Evolutionary conservation across 2,329 filamentous ascomycete species (phyloP), one percentile per base, ranked within the genome.

Genomic region (Macrophomina phaseolina): DNA sequence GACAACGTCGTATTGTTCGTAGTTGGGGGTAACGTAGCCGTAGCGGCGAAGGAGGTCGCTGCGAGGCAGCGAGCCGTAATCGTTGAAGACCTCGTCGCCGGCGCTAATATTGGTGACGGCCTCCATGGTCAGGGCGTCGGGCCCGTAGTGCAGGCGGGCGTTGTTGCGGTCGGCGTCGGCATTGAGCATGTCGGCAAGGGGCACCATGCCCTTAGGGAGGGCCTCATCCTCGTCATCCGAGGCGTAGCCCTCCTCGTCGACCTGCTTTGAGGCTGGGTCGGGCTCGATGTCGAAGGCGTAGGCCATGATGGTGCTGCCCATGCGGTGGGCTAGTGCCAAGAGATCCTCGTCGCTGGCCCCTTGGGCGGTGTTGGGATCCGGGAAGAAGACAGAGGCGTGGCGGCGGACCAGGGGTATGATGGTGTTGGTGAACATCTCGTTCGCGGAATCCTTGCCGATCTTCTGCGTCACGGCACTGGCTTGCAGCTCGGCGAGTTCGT

Each of bases 261-360:
- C 83, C 4, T 88, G 83, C 28, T 88, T 85, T 0, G 77, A 73
- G n/a, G 72, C 71, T 3, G 75, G 72, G 12, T 72, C 63, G 42
- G 83, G 83, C 70, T 89, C 87, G 6, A 97, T 85, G 71, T 97
- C 93, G 75, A 97, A 97, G 0, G 93, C 93, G 75, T 97, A 97
- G 0, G 93, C 90, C 93, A 97, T 96, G 71, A 97, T 94, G 16
- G 91, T 88, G 68, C 90, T 94, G 1, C 91, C 93, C 89, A 97
- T 94, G 8, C 88, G 85, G 76, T 97, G 93, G 63, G 91, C 90
- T 18, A 88, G 76, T 16, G 79, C 73, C 3, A 90, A 73, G 12
- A 89, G 78, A 30, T 83, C 77, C 65, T 81, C 79, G 65, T 84
- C 82, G 48, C 73, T 73, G 0, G 76, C 75, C 42, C 58, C 42